These are phyloP conservation scores for Delphinella strobiligena DNA, from an alignment of 2,329 filamentous ascomycete genomes.

Conservation along the genomic window DNA sequence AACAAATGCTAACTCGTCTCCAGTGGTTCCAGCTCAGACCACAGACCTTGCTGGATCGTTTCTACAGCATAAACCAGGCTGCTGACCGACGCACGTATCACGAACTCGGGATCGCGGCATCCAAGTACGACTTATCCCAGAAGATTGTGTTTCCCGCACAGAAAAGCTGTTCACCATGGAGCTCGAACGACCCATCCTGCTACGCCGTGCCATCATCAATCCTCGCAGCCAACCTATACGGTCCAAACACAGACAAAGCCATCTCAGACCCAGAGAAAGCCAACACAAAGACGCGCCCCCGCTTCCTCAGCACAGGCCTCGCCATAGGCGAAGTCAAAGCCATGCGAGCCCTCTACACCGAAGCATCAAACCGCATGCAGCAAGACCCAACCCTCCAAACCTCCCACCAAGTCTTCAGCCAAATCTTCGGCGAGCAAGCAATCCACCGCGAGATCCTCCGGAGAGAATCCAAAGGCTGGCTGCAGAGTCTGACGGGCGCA, in stretches of 20 bases:
- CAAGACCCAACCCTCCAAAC: conserved; percentile 17
- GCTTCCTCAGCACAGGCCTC: conserved; percentile 23
- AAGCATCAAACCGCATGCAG: conserved; percentile 20
- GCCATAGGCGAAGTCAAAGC: conserved; percentile 15
- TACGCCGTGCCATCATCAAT: conserved; percentile 39
- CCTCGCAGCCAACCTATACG: conserved; percentile 37
- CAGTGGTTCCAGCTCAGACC: conserved; percentile 53
- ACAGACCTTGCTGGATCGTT: conserved; percentile 49
- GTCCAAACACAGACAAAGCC: conserved; percentile 35
- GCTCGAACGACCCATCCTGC: conserved; percentile 36
- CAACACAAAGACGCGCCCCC: conserved; percentile 26
- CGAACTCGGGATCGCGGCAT: conserved; percentile 12
- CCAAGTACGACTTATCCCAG: conserved; percentile 31
- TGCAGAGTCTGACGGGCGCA: neutral
- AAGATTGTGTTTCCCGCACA: conserved; percentile 44
- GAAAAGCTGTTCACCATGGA: conserved; percentile 39
- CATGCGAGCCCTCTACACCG: conserved; percentile 16
- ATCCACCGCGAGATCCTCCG: conserved; percentile 16
- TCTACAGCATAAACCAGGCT: conserved; percentile 31
- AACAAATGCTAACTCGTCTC: neutral
- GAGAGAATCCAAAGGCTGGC: neutral
- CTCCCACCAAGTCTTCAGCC: conserved; percentile 24
- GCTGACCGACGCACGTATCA: conserved; percentile 35
- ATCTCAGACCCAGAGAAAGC: conserved; percentile 24
- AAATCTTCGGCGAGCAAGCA: conserved; percentile 20